A percentile compares a stretch with the other conserved stretches of the same genome.
Evolutionary conservation across 495 filamentous ascomycete species (phyloP).

Genomic region (Evansstolkia leycettana): DNA sequence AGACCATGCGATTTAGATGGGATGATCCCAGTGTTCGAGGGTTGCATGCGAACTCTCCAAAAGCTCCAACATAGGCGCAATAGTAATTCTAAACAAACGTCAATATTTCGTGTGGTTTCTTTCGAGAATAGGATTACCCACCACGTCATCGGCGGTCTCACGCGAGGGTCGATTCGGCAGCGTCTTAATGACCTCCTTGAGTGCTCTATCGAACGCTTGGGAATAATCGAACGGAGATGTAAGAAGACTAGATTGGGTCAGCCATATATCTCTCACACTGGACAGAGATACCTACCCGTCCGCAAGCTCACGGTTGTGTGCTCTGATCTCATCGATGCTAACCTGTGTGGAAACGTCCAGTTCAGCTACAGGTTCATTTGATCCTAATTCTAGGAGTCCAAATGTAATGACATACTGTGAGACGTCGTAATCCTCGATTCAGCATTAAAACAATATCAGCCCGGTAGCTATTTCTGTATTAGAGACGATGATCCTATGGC

Average conservation of each 20-base stretch:
- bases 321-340: conserved; percentile 87
- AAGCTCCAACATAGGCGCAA: conserved; percentile 87
- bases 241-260: conserved; percentile 41
- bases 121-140: conserved; percentile 15
- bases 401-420: conserved; percentile 32
- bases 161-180: conserved; percentile 50
- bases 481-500: conserved; percentile 6
- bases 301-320: conserved; percentile 79
- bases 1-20: conserved; percentile 92
- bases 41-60: conserved; percentile 90
- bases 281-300: conserved; percentile 46
- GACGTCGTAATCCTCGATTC: conserved; percentile 66
- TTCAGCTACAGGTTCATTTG: background rate
- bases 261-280: conserved; percentile 11
- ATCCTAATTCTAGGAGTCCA: background rate
- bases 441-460: conserved; percentile 88
- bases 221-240: conserved; percentile 79
- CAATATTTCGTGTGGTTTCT: background rate
- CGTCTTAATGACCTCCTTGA: conserved; percentile 76
- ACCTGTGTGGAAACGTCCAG: conserved; percentile 38
- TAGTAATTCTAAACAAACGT: conserved; percentile 57
- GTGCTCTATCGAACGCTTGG: conserved; percentile 74
- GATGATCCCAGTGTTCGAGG: conserved; percentile 80
- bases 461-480: conserved; percentile 45
- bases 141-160: conserved; percentile 50